Evolutionary conservation across 768 basidiomycete genomes (phyloP).

Genomic region (button mushroom (Agaricus bisporus)): DNA sequence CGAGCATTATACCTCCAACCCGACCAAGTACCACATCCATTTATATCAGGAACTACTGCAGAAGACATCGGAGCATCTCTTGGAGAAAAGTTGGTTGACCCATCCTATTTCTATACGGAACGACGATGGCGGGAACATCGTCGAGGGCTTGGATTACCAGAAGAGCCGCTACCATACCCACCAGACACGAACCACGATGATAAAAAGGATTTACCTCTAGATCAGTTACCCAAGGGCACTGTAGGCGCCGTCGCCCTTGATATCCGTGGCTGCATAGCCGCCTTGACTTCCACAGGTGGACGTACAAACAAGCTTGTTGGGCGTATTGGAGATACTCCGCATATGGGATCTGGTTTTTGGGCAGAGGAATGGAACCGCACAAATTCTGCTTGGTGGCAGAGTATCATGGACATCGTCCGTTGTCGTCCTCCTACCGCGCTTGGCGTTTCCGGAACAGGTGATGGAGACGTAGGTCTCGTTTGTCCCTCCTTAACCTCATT

Average conservation of each 20-base stretch:
- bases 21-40: slow-evolving; percentile 52
- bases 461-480: slow-evolving; percentile 60
- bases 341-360: slow-evolving; percentile 78
- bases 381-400: background rate
- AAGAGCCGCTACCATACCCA: slow-evolving; percentile 44
- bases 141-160: slow-evolving; percentile 66
- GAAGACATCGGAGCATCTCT: slow-evolving; percentile 53
- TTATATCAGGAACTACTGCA: slow-evolving; percentile 61
- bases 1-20: slow-evolving; percentile 70
- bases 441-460: slow-evolving; percentile 80
- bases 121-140: slow-evolving; percentile 74
- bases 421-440: slow-evolving; percentile 35
- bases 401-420: slow-evolving; percentile 5
- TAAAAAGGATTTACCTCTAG: slow-evolving; percentile 29
- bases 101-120: slow-evolving; percentile 75
- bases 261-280: slow-evolving; percentile 62
- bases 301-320: slow-evolving; percentile 80
- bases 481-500: background rate
- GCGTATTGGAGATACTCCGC: slow-evolving; percentile 77
- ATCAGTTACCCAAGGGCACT: slow-evolving; percentile 67
- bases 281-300: slow-evolving; percentile 77
- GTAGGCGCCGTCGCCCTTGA: slow-evolving; percentile 85
- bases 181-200: slow-evolving; percentile 11
- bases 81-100: slow-evolving; percentile 56
- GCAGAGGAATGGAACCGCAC: slow-evolving; percentile 63